These are phyloP conservation scores for Diaporthe ilicicola DNA, from an alignment of 2,329 filamentous ascomycete species.

Conservation along the genomic window DNA sequence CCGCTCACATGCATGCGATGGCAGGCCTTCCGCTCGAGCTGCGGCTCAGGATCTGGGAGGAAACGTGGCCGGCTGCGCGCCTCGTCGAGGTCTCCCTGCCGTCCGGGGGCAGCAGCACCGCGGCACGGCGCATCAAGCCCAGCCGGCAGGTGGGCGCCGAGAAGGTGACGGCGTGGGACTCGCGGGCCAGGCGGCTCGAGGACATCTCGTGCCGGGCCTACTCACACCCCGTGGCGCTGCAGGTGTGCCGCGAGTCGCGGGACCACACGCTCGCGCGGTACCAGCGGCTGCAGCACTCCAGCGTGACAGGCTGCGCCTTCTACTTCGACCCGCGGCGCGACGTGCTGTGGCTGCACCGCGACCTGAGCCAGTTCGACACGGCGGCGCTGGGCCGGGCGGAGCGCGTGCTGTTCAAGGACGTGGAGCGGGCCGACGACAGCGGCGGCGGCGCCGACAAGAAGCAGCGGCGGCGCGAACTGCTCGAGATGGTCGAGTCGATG, in stretches of 20 bases:
- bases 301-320: conserved; percentile 26
- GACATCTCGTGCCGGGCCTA: conserved; percentile 26
- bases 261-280: conserved; percentile 30
- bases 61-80: conserved; percentile 31
- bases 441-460: conserved; percentile 32
- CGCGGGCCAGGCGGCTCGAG: conserved; percentile 10
- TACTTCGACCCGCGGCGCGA: conserved; percentile 32
- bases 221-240: conserved; percentile 27
- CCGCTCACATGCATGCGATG: conserved; percentile 9
- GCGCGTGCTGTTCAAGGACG: conserved; percentile 33
- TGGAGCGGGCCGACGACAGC: conserved; percentile 32
- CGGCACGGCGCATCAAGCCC: conserved; percentile 27
- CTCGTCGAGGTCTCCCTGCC: conserved; percentile 31
- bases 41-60: conserved; percentile 32
- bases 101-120: not conserved
- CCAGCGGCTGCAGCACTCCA: conserved; percentile 30
- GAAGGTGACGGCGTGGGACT: conserved; percentile 31
- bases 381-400: conserved; percentile 14
- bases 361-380: conserved; percentile 33
- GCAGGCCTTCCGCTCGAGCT: conserved; percentile 31
- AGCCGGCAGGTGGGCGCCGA: conserved; percentile 32
- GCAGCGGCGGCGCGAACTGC: conserved; percentile 33
- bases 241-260: conserved; percentile 32
- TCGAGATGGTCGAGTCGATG: conserved; percentile 34
- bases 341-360: conserved; percentile 34